phyloP scores from a whole-genome alignment of 352 stramenopile genomes.

The Globisporangium okanoganense region DNA sequence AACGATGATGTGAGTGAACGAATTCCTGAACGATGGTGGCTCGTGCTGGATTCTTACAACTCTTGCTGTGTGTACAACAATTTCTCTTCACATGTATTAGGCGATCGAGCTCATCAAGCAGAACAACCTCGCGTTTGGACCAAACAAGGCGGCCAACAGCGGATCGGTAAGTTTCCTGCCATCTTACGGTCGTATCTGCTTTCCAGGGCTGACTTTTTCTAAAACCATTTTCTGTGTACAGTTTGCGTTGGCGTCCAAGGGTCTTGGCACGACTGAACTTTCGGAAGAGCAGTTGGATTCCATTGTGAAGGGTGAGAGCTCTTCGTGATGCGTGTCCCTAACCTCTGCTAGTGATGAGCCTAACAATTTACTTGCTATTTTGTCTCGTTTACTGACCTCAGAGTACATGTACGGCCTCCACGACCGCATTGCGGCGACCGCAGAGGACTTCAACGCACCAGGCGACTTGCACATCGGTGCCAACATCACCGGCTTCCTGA shows the following conservation, averaged over 20 bases:
- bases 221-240: slow-evolving; percentile 4
- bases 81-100: slow-evolving; percentile 8
- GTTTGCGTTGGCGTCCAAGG: slow-evolving; percentile 66
- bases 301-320: slow-evolving; percentile 59
- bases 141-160: slow-evolving; percentile 84
- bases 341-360: not conserved
- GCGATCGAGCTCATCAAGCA: slow-evolving; percentile 82
- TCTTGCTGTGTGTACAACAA: not conserved
- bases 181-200: not conserved
- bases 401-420: slow-evolving; percentile 82
- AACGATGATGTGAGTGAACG: slow-evolving; percentile 41
- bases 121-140: slow-evolving; percentile 75
- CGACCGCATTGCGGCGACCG: slow-evolving; percentile 62
- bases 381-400: slow-evolving; percentile 15
- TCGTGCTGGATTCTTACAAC: not conserved
- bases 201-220: not conserved
- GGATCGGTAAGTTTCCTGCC: slow-evolving; percentile 37
- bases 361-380: slow-evolving; percentile 9
- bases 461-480: slow-evolving; percentile 87
- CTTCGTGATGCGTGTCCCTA: not conserved
- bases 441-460: slow-evolving; percentile 70
- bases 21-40: not conserved
- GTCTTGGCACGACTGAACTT: slow-evolving; percentile 49
- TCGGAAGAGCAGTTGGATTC: slow-evolving; percentile 58
- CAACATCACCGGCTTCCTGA: slow-evolving; percentile 97